Percentiles rank a stretch among this genome's conserved stretches.
Evolutionary conservation across 2,329 filamentous ascomycete species (phyloP).

Genomic region (Microsporum ferrugineum): DNA sequence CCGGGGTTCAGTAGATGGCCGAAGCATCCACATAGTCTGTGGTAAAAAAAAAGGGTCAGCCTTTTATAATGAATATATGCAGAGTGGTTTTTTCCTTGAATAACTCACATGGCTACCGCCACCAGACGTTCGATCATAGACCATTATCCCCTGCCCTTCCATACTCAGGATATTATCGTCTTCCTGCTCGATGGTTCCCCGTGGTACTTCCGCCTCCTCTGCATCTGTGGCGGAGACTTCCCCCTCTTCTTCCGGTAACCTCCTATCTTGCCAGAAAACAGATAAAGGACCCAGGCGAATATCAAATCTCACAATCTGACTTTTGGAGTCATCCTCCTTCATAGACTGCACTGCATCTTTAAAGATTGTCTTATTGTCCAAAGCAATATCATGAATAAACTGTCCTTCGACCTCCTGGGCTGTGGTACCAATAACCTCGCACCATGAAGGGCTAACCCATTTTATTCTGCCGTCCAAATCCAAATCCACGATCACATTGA

Average conservation of each 20-base stretch:
- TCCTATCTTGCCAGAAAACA: constrained; percentile 39
- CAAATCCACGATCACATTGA: constrained; percentile 92
- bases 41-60: constrained; percentile 13
- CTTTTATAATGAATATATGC: neutral
- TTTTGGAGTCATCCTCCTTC: constrained; percentile 84
- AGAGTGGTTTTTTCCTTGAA: neutral
- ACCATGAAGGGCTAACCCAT: constrained; percentile 96
- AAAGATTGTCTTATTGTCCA: constrained; percentile 71
- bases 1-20: constrained; percentile 73
- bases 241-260: constrained; percentile 8
- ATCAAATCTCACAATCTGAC: constrained; percentile 75
- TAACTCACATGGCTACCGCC: constrained; percentile 76
- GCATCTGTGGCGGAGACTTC: constrained; percentile 16
- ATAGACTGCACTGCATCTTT: constrained; percentile 74
- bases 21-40: constrained; percentile 99
- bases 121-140: constrained; percentile 79
- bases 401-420: constrained; percentile 62
- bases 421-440: constrained; percentile 74
- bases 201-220: constrained; percentile 23
- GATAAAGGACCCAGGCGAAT: constrained; percentile 59
- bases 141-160: constrained; percentile 96
- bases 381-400: constrained; percentile 66
- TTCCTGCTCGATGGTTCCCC: constrained; percentile 25
- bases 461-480: constrained; percentile 80
- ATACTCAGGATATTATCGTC: constrained; percentile 55